phyloP scores from a whole-genome alignment of 2,329 filamentous ascomycete species.

The Paracorniculantispora psalliotae region DNA sequence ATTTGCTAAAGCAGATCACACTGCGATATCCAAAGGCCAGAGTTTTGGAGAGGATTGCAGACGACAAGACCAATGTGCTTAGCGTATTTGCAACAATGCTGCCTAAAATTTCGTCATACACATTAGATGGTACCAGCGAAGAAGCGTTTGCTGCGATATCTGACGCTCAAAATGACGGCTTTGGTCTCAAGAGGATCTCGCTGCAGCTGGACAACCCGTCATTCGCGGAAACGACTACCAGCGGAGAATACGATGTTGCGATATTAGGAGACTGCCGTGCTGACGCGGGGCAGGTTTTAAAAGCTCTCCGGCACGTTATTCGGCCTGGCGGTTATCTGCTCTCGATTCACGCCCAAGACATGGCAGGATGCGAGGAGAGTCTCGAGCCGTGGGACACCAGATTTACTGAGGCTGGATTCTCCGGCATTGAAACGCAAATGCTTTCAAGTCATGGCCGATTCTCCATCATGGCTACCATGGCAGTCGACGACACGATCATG shows the following conservation, averaged over 20 bases:
- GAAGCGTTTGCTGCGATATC: background rate
- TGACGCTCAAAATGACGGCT: background rate
- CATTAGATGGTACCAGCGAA: background rate
- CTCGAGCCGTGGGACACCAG: background rate
- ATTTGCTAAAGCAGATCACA: slow-evolving; percentile 6
- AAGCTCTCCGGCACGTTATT: background rate
- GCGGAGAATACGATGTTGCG: background rate
- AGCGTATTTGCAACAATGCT: background rate
- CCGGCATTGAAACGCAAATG: background rate
- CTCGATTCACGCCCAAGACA: background rate
- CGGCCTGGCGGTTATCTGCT: background rate
- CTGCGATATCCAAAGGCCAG: slow-evolving; percentile 8
- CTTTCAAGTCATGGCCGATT: background rate
- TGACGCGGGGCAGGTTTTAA: background rate
- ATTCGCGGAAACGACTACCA: background rate
- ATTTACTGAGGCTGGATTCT: background rate
- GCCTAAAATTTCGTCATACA: background rate
- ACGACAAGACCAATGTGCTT: background rate
- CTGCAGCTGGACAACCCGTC: background rate
- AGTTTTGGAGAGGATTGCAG: background rate
- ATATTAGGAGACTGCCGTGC: background rate
- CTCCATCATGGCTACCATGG: slow-evolving; percentile 4
- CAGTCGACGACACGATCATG: background rate
- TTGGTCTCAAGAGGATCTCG: background rate
- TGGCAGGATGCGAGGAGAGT: no score